Evolutionary conservation across 768 basidiomycete species (phyloP).

Genomic region (Pleurotus ostreatus): DNA sequence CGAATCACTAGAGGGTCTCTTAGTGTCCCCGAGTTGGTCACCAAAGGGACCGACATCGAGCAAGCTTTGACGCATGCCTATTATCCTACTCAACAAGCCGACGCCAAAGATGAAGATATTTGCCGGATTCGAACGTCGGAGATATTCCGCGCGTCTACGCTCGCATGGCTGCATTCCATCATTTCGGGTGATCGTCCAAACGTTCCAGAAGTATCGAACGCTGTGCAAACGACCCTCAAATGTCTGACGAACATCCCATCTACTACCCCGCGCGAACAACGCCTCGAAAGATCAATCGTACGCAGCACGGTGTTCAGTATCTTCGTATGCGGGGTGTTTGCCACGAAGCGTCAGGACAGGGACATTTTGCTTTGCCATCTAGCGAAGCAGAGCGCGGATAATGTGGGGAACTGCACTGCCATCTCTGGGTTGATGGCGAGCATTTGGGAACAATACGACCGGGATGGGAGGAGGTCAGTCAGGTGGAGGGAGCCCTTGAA

Average conservation of each 20-base stretch:
- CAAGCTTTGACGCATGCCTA: conserved; percentile 22
- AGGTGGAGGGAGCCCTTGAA: conserved; percentile 61
- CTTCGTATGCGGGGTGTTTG: conserved; percentile 69
- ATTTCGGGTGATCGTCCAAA: conserved; percentile 69
- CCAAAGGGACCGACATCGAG: conserved; percentile 50
- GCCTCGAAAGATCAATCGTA: conserved; percentile 52
- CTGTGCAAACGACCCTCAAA: conserved; percentile 49
- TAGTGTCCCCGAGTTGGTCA: conserved; percentile 58
- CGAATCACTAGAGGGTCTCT: conserved; percentile 39
- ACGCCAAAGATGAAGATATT: conserved; percentile 21
- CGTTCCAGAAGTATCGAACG: conserved; percentile 56
- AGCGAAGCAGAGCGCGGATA: conserved; percentile 44
- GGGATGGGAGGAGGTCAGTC: conserved; percentile 28
- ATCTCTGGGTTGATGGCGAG: conserved; percentile 47
- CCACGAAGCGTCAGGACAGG: conserved; percentile 44
- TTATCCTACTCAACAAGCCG: conserved; percentile 16
- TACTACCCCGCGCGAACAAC: conserved; percentile 16
- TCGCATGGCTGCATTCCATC: conserved; percentile 73
- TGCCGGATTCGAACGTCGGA: conserved; percentile 45
- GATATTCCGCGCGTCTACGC: conserved; percentile 71
- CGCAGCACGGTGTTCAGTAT: conserved; percentile 78
- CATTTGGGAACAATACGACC: conserved; percentile 50
- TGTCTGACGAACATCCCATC: conserved; percentile 38
- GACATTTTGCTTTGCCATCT: conserved; percentile 41
- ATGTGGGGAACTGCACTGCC: conserved; percentile 62